Conservation (phyloP, 495 filamentous ascomycete species). For the Talaromyces nanjingensis region DNA sequence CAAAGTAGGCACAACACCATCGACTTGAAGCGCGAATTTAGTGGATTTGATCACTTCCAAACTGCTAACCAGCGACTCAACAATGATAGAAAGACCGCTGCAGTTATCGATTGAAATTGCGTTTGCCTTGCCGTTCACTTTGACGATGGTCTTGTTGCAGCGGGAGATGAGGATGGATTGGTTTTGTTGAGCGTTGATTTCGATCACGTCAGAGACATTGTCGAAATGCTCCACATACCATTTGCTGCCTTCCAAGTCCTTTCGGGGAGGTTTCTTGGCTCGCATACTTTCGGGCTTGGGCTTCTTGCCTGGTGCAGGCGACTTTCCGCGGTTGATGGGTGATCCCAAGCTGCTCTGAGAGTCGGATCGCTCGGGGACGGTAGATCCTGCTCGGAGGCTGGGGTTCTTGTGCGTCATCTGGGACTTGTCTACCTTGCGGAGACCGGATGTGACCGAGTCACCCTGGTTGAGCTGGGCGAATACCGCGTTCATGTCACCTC, state of each 20-base stretch:
- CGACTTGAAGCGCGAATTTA: conserved; percentile 85
- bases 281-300: conserved; percentile 94
- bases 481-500: conserved; percentile 67
- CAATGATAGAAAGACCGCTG: conserved; percentile 69
- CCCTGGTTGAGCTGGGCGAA: conserved; percentile 89
- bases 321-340: conserved; percentile 55
- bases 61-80: conserved; percentile 83
- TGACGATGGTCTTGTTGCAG: conserved; percentile 85
- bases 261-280: conserved; percentile 83
- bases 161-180: conserved; percentile 89
- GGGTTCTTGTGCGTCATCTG: conserved; percentile 99
- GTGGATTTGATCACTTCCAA: conserved; percentile 91
- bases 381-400: conserved; percentile 65
- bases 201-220: conserved; percentile 53
- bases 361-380: conserved; percentile 51
- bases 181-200: conserved; percentile 69
- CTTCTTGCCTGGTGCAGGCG: conserved; percentile 78
- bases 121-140: conserved; percentile 87
- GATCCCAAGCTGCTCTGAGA: conserved; percentile 38
- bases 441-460: conserved; percentile 71
- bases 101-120: conserved; percentile 91
- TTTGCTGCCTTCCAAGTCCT: conserved; percentile 90
- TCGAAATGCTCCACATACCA: conserved; percentile 97
- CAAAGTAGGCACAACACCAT: conserved; percentile 76
- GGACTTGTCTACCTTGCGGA: conserved; percentile 88